phyloP scores from a whole-genome alignment of 805 yeast species.

The Candida nemodendra region DNA sequence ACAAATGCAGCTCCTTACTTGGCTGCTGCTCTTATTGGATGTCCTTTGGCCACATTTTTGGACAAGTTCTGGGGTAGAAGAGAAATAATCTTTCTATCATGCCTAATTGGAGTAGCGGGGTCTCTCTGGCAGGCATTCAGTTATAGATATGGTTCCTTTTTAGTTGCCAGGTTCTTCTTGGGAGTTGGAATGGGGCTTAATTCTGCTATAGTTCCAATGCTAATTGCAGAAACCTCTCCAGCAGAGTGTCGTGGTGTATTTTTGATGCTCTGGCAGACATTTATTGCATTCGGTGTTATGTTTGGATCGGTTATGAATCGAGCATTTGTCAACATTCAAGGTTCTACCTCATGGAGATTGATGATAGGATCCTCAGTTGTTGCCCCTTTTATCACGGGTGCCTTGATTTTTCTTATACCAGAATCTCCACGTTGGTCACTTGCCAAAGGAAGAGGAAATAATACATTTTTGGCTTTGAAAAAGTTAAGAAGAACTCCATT shows the following conservation, averaged over 20 bases:
- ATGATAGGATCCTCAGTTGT: background rate
- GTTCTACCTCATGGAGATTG: background rate
- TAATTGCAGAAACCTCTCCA: background rate
- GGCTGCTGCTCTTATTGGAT: background rate
- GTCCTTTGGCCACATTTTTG: background rate
- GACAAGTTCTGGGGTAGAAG: background rate
- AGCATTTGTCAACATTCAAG: background rate
- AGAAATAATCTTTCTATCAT: background rate
- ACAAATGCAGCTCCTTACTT: background rate
- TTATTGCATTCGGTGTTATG: background rate
- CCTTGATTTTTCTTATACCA: background rate
- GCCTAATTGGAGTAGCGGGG: background rate
- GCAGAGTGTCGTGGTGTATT: background rate
- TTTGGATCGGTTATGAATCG: background rate
- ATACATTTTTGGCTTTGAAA: background rate
- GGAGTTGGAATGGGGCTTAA: background rate
- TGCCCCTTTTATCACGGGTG: background rate
- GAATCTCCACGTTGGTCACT: background rate
- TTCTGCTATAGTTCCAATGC: background rate
- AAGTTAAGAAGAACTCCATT: background rate
- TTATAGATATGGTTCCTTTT: background rate
- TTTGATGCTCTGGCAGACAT: background rate
- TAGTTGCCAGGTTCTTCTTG: background rate
- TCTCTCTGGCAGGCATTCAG: background rate
- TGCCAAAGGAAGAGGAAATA: background rate